A percentile compares a stretch with the other conserved stretches of the same genome.
These are phyloP conservation scores for Irpex rosettiformis DNA, from an alignment of 1,284 basidiomycete species.

Conservation along the genomic window DNA sequence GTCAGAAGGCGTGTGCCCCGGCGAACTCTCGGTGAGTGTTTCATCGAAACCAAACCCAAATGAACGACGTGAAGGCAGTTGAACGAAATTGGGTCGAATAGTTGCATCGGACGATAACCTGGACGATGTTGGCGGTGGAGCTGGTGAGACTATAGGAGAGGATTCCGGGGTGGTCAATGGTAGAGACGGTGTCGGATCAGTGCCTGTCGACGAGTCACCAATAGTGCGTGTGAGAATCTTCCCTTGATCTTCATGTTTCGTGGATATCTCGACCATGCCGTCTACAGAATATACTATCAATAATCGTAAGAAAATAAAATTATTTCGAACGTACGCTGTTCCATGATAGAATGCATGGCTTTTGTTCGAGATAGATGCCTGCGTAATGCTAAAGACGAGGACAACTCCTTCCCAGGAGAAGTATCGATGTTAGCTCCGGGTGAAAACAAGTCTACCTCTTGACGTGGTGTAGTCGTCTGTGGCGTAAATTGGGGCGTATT, in stretches of 20 bases:
- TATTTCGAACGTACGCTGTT: constrained; percentile 47
- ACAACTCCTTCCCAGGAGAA: not conserved
- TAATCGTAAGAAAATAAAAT: not conserved
- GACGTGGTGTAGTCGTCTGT: not conserved
- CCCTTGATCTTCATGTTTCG: constrained; percentile 39
- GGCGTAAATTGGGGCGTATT: not conserved
- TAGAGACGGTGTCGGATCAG: constrained; percentile 20
- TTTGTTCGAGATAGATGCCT: not conserved
- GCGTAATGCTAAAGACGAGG: not conserved
- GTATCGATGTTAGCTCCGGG: not conserved
- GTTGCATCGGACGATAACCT: not conserved
- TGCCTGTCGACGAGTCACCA: constrained; percentile 44
- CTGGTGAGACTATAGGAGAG: constrained; percentile 15
- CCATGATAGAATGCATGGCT: constrained; percentile 64
- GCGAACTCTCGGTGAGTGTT: constrained; percentile 5
- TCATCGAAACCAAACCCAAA: constrained; percentile 21
- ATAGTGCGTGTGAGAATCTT: constrained; percentile 44
- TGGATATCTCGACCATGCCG: constrained; percentile 58
- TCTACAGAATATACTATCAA: constrained; percentile 30
- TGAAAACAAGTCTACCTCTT: not conserved
- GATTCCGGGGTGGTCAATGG: constrained; percentile 11
- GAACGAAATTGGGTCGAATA: constrained; percentile 2
- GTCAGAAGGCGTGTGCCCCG: constrained; percentile 8
- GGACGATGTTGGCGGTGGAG: not conserved
- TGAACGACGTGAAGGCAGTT: constrained; percentile 2